Percentiles rank a stretch among this genome's conserved stretches.
phyloP scores from a whole-genome alignment of 192 early-diverging fungal species.

The Lobosporangium transversale region DNA sequence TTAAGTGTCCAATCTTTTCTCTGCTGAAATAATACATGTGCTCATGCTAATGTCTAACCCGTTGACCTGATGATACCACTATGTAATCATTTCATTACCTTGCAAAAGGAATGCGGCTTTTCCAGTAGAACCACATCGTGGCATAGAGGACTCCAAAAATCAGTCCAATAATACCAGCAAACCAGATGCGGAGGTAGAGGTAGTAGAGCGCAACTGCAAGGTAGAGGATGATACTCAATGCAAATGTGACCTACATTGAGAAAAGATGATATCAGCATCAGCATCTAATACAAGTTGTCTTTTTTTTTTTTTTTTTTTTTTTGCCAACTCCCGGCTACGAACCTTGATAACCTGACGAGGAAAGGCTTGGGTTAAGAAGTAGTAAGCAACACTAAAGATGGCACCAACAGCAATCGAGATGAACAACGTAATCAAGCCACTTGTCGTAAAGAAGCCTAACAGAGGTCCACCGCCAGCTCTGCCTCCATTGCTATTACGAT shows the following conservation, averaged over 20 bases:
- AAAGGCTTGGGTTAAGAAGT: slow-evolving; percentile 63
- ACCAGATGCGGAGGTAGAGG: slow-evolving; percentile 62
- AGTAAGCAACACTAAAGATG: slow-evolving; percentile 66
- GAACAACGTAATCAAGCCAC: slow-evolving; percentile 60
- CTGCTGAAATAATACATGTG: too few relatives aligned
- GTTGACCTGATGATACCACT: too few relatives aligned
- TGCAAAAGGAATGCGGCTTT: slow-evolving; percentile 43
- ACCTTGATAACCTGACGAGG: slow-evolving; percentile 35
- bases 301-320: too few relatives aligned
- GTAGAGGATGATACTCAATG: slow-evolving; percentile 61
- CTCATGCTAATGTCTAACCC: too few relatives aligned
- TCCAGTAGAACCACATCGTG: slow-evolving; percentile 64
- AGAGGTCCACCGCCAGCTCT: not conserved
- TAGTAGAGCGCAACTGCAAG: slow-evolving; percentile 66
- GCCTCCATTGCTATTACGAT: slow-evolving; percentile 13
- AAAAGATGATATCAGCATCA: not conserved
- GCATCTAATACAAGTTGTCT: too few relatives aligned
- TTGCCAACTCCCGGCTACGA: not conserved
- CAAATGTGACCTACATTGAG: slow-evolving; percentile 57
- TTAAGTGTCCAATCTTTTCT: too few relatives aligned
- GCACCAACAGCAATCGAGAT: slow-evolving; percentile 64
- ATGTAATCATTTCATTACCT: slow-evolving; percentile 15
- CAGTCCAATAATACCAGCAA: slow-evolving; percentile 60
- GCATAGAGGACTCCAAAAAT: slow-evolving; percentile 66
- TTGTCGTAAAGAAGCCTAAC: slow-evolving; percentile 19